Evolutionary conservation across 352 stramenopile genomes (phyloP).

Genomic region (Thraustochytrium striatum): DNA sequence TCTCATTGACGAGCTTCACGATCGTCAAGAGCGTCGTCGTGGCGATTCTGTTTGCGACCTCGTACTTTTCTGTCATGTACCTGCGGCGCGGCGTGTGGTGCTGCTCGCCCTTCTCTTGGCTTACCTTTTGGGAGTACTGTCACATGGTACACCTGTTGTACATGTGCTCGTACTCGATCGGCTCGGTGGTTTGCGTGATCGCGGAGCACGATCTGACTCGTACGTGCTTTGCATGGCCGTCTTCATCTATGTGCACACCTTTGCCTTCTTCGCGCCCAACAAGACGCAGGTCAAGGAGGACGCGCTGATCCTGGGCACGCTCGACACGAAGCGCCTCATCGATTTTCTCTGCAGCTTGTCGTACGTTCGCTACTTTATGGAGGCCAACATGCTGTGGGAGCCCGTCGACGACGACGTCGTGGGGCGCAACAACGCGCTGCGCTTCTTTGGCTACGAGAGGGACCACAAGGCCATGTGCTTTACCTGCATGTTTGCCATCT

Average conservation of each 20-base stretch:
- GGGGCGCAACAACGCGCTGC: slow-evolving; percentile 15
- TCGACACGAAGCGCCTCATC: slow-evolving; percentile 1
- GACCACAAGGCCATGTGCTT: slow-evolving; percentile 23
- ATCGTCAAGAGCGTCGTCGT: slow-evolving; percentile 2
- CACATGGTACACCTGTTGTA: slow-evolving; percentile 33
- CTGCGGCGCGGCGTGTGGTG: slow-evolving; percentile 19
- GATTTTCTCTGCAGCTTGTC: slow-evolving; percentile 35
- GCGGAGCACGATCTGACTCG: slow-evolving; percentile 13
- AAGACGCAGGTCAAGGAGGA: slow-evolving; percentile 13
- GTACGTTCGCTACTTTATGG: slow-evolving; percentile 46
- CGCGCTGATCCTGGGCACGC: slow-evolving; percentile 1
- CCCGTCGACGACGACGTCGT: neutral
- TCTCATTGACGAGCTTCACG: slow-evolving; percentile 13
- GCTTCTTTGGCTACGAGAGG: slow-evolving; percentile 1
- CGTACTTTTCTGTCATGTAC: slow-evolving; percentile 37
- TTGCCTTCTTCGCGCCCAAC: slow-evolving; percentile 42
- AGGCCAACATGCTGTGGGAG: slow-evolving; percentile 40
- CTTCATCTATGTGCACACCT: slow-evolving; percentile 32
- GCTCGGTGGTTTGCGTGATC: slow-evolving; percentile 17
- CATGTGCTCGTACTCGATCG: slow-evolving; percentile 15
- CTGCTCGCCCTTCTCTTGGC: neutral
- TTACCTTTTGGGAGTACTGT: neutral
- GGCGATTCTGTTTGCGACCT: neutral
- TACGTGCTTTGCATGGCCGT: neutral
- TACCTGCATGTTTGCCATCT: slow-evolving; percentile 35